Evolutionary conservation across 2,329 filamentous ascomycete genomes (phyloP), one percentile per base, ranked within the genome.

Genomic region (Atkinsonella hypoxylon): DNA sequence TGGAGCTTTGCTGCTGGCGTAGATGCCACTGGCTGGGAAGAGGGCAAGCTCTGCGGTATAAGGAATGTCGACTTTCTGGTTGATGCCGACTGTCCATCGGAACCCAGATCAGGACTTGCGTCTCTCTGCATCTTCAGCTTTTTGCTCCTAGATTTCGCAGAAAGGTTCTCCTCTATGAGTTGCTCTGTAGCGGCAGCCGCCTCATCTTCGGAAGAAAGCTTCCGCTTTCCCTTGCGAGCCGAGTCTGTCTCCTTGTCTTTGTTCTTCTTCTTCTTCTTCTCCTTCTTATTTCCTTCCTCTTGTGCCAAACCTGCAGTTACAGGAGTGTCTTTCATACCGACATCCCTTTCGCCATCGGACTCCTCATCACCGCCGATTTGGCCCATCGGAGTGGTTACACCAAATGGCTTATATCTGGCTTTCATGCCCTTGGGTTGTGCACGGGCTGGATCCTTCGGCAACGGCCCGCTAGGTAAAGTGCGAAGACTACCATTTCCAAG

Each of bases 351-450:
- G 12, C 62, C 65, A 18, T 72, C 72, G 59, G 76, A 57, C 1
- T 58, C 54, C 0, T 57, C 66, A 26, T 70, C 71, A n/a, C 38
- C 49, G 11, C 72, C 72, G 55, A 74, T 74, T 13, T 55, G 62
- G 43, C 59, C 62, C 57, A 62, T 59, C 31, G 63, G 52, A 20
- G 58, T 61, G 52, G 59, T 60, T 42, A 78, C 71, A 30, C 85
- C 85, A 43, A 84, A 77, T 1, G 85, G 85, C 49, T 76, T 75
- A 64, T 78, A 89, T 34, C 85, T 78, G 65, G 82, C 77, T 59
- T 76, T 80, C 49, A 90, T 68, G 7, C 81, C 83, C 58, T 77
- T 73, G 1, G 86, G 84, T 62, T 89, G 86, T 44, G 77, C 71
- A 53, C 82, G 77, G 46, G 79, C 70, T 1, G 73, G 64, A 53